phyloP scores from a whole-genome alignment of 352 stramenopile genomes.

The Peronospora destructor region DNA sequence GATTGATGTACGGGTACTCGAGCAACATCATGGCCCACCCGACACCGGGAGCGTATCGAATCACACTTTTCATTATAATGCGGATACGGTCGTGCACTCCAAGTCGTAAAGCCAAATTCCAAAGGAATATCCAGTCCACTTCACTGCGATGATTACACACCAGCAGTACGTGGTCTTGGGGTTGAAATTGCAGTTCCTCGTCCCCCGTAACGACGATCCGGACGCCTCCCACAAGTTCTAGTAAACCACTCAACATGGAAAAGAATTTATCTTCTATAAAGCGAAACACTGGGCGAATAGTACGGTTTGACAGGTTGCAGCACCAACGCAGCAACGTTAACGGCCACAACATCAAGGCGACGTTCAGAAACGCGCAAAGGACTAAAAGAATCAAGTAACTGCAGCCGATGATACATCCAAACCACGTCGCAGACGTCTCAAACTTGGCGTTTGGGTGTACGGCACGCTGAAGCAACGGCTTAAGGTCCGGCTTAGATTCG shows the following conservation, averaged over 20 bases:
- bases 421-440: conserved; percentile 36
- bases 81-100: conserved; percentile 62
- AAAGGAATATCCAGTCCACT: conserved; percentile 82
- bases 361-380: conserved; percentile 45
- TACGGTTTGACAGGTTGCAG: conserved; percentile 19
- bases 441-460: conserved; percentile 45
- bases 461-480: conserved; percentile 24
- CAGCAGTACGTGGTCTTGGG: conserved; percentile 45
- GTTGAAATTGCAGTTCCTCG: conserved; percentile 34
- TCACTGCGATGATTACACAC: conserved; percentile 77
- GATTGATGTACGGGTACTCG: conserved; percentile 67
- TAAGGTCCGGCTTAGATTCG: conserved; percentile 16
- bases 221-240: conserved; percentile 53
- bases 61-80: conserved; percentile 73
- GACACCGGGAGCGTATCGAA: conserved; percentile 50
- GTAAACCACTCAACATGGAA: conserved; percentile 46
- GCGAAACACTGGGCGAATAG: conserved; percentile 28
- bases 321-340: conserved; percentile 37
- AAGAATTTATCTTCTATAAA: conserved; percentile 50
- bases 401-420: conserved; percentile 35
- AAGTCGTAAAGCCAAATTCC: conserved; percentile 61
- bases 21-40: conserved; percentile 67
- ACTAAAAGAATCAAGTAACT: conserved; percentile 47
- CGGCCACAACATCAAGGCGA: conserved; percentile 55
- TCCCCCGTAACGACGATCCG: conserved; percentile 55